Percentiles rank a stretch among this genome's conserved stretches.
These are phyloP conservation scores for Aureobasidium musti DNA, from an alignment of 2,329 filamentous ascomycete genomes.

Conservation along the genomic window DNA sequence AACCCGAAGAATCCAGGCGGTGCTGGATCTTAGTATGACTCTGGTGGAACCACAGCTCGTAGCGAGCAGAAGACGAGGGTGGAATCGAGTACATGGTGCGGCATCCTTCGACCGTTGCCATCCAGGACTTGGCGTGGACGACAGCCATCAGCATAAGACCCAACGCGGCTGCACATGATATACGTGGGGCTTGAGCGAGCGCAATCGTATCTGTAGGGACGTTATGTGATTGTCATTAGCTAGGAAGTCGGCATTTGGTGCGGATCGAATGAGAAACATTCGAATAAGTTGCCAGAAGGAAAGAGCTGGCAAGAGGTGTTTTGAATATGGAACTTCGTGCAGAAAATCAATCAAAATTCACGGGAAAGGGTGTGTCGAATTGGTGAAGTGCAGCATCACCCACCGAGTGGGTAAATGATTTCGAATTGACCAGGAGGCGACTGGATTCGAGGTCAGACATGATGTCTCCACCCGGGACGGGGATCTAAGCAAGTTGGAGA, in stretches of 20 bases:
- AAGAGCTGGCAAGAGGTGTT: conserved; percentile 8
- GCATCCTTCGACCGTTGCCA: conserved; percentile 10
- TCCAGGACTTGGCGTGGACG: conserved; percentile 1
- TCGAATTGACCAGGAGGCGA: background rate
- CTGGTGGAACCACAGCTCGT: background rate
- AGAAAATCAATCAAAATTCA: conserved; percentile 19
- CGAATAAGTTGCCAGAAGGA: background rate
- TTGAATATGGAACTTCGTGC: conserved; percentile 18
- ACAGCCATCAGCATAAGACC: background rate
- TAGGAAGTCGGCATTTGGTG: conserved; percentile 16
- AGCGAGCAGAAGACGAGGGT: conserved; percentile 1
- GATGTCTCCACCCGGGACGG: conserved; percentile 14
- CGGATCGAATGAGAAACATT: background rate
- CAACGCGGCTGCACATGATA: background rate
- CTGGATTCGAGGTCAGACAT: conserved; percentile 15
- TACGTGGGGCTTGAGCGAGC: conserved; percentile 15
- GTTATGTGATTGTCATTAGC: conserved; percentile 2
- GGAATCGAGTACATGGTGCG: conserved; percentile 2
- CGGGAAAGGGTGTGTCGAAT: background rate
- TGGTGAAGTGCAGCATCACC: conserved; percentile 10
- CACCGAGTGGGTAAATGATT: conserved; percentile 6
- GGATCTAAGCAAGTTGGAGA: conserved; percentile 7
- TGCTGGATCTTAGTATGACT: background rate
- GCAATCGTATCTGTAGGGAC: conserved; percentile 15
- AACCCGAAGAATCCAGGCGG: background rate